Conservation (phyloP, 2,329 filamentous ascomycete species). For the Sarocladium brachiariae region DNA sequence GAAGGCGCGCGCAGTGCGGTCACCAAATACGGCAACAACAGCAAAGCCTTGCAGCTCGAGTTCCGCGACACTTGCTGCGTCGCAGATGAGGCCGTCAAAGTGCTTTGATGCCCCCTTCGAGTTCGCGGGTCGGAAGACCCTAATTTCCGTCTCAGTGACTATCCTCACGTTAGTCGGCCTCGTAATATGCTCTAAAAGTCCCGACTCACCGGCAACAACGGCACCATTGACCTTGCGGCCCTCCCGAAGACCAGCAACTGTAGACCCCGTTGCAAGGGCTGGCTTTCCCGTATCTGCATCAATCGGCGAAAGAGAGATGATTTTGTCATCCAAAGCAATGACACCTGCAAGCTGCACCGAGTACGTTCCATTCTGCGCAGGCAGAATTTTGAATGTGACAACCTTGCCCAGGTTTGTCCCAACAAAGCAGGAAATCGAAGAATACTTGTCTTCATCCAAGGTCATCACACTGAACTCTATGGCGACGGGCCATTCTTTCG, state of each 20-base stretch:
- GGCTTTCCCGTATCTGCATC: conserved; percentile 68
- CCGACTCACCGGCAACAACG: conserved; percentile 62
- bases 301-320: conserved; percentile 75
- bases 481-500: conserved; percentile 67
- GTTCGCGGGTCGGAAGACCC: conserved; percentile 79
- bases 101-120: conserved; percentile 87
- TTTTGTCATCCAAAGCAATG: conserved; percentile 55
- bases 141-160: conserved; percentile 66
- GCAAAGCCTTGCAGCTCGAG: conserved; percentile 70
- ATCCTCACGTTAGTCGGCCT: conserved; percentile 4
- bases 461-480: conserved; percentile 94
- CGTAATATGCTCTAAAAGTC: background rate
- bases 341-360: conserved; percentile 65
- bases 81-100: conserved; percentile 78
- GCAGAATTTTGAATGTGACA: conserved; percentile 84
- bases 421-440: conserved; percentile 86
- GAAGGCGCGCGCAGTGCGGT: conserved; percentile 72
- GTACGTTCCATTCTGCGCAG: conserved; percentile 61
- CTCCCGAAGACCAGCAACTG: conserved; percentile 69
- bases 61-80: conserved; percentile 70
- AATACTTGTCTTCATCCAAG: conserved; percentile 88
- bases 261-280: conserved; percentile 66
- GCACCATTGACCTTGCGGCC: conserved; percentile 73
- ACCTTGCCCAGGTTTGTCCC: conserved; percentile 81
- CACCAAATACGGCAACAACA: conserved; percentile 77